phyloP scores from a whole-genome alignment of 148 eudicot genomes.

The Amaranthus hypochondriacus region DNA sequence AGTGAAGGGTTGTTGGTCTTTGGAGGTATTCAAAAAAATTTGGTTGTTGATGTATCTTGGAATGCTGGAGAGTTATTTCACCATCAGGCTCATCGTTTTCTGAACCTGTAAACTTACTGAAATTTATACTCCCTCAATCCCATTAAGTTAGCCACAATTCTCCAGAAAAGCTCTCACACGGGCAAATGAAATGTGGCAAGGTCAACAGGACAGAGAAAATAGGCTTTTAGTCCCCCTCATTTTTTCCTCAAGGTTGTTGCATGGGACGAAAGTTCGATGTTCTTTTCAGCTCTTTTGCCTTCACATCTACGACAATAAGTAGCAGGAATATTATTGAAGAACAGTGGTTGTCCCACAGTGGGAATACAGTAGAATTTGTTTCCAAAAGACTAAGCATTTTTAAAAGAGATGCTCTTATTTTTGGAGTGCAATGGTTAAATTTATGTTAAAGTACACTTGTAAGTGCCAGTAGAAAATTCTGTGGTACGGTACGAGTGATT shows the following conservation, averaged over 20 bases:
- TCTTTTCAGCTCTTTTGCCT: background rate
- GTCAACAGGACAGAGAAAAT: background rate
- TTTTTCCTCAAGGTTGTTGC: background rate
- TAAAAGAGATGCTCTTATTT: background rate
- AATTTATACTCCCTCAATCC: background rate
- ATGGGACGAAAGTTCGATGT: background rate
- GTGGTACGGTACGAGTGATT: background rate
- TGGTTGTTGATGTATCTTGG: background rate
- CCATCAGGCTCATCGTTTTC: background rate
- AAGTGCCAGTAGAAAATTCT: background rate
- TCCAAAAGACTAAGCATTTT: no score
- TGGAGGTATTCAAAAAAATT: background rate
- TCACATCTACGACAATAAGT: background rate
- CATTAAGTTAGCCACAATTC: no score
- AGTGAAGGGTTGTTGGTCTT: background rate
- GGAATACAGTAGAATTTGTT: background rate
- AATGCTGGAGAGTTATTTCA: background rate
- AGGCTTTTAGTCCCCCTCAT: background rate
- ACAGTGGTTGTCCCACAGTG: background rate
- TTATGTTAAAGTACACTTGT: background rate
- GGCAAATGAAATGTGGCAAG: no score
- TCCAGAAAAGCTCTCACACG: no score
- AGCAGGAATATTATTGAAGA: background rate
- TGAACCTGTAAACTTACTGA: background rate
- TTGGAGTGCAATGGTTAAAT: background rate